phyloP scores from a whole-genome alignment of 1,284 basidiomycete genomes.

The Phylloporus sp. region DNA sequence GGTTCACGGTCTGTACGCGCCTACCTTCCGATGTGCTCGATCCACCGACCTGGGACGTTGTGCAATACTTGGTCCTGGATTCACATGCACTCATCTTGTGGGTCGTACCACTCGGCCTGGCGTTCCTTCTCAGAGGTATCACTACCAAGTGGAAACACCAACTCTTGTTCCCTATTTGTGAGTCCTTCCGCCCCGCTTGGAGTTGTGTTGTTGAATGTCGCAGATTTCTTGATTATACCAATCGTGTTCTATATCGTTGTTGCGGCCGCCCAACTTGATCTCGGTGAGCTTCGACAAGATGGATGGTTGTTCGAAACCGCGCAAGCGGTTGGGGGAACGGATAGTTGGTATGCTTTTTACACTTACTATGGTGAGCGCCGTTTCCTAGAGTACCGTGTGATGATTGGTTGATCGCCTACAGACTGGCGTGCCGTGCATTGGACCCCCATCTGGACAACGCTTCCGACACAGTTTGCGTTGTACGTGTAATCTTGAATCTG shows the following conservation, averaged over 20 bases:
- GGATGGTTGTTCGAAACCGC: constrained; percentile 93
- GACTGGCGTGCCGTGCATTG: constrained; percentile 56
- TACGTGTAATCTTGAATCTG: constrained; percentile 41
- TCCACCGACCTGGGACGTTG: constrained; percentile 67
- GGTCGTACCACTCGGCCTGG: constrained; percentile 80
- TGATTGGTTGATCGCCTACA: background rate
- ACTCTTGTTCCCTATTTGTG: constrained; percentile 90
- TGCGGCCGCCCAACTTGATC: constrained; percentile 67
- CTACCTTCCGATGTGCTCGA: constrained; percentile 84
- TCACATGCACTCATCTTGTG: constrained; percentile 74
- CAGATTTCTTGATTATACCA: constrained; percentile 88
- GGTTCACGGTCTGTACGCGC: constrained; percentile 84
- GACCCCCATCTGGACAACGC: constrained; percentile 72
- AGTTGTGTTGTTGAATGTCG: background rate
- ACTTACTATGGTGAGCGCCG: constrained; percentile 69
- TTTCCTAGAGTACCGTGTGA: background rate
- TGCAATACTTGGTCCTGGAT: constrained; percentile 70
- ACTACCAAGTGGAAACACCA: constrained; percentile 87
- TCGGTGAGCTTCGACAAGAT: constrained; percentile 64
- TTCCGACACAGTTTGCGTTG: constrained; percentile 86
- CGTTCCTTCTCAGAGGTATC: constrained; percentile 82
- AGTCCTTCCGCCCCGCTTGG: constrained; percentile 38
- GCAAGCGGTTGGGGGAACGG: constrained; percentile 49
- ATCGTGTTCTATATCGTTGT: constrained; percentile 86
- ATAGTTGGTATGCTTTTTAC: constrained; percentile 87